Evolutionary conservation across 1,284 basidiomycete genomes (phyloP).

Genomic region (Vanrija pseudolonga): DNA sequence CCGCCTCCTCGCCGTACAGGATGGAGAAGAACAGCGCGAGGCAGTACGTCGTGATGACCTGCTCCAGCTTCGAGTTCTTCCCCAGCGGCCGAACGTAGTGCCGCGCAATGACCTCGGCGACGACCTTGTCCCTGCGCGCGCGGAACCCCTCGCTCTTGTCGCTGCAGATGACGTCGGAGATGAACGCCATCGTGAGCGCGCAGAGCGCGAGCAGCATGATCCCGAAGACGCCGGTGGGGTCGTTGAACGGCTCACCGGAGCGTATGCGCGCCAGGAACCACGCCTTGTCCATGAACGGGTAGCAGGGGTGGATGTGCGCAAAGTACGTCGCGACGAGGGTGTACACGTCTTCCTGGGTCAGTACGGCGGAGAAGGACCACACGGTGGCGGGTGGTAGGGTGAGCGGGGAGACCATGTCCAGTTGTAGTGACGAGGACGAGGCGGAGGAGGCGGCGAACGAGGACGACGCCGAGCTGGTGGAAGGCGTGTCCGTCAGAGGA

Average conservation of each 20-base stretch:
- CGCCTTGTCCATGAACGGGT: constrained; percentile 2
- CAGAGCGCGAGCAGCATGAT: constrained; percentile 1
- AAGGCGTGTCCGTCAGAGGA: too few relatives aligned
- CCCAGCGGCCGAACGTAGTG: constrained; percentile 3
- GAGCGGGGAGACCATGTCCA: too few relatives aligned
- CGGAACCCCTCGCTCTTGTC: not conserved
- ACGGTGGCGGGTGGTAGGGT: too few relatives aligned
- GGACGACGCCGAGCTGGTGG: too few relatives aligned
- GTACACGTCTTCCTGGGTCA: not conserved
- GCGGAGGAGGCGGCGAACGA: not conserved
- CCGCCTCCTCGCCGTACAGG: not conserved
- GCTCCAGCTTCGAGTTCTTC: not conserved
- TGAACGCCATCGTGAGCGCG: constrained; percentile 4
- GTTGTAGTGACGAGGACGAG: not conserved
- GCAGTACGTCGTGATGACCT: constrained; percentile 6
- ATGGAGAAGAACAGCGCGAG: constrained; percentile 6
- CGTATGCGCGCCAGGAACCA: constrained; percentile 1
- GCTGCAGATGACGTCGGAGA: constrained; percentile 1
- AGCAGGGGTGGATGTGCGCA: constrained; percentile 4
- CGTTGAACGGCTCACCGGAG: not conserved
- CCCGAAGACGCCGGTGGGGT: not conserved
- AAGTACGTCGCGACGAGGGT: constrained; percentile 4
- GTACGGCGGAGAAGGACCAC: not conserved
- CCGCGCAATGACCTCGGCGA: not conserved
- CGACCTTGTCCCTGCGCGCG: not conserved